Percentiles rank a stretch among this genome's conserved stretches.
These are phyloP conservation scores for Rhodocollybia butyracea DNA, from an alignment of 768 basidiomycete species.

Conservation along the genomic window DNA sequence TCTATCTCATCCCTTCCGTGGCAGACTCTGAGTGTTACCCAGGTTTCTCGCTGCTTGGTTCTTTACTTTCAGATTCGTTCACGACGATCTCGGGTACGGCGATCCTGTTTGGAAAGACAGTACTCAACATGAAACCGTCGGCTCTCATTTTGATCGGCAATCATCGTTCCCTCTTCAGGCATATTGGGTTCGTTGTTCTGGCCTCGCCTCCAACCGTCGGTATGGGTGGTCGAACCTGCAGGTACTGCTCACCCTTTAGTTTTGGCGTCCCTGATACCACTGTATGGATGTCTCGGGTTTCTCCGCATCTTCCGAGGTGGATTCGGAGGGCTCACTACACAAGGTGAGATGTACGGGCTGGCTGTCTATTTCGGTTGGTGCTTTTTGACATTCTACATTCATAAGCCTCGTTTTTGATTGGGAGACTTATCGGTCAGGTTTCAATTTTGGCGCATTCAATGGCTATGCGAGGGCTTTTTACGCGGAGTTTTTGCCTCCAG, in stretches of 20 bases:
- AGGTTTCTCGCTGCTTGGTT: slow-evolving; percentile 96
- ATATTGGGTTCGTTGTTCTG: slow-evolving; percentile 83
- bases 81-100: slow-evolving; percentile 92
- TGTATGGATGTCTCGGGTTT: slow-evolving; percentile 85
- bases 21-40: too few species aligned
- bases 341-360: slow-evolving; percentile 81
- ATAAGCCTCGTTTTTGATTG: too few species aligned
- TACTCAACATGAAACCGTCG: slow-evolving; percentile 74
- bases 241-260: slow-evolving; percentile 61
- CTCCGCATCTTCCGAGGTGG: slow-evolving; percentile 43
- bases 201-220: slow-evolving; percentile 65
- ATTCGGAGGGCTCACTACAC: slow-evolving; percentile 76
- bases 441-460: slow-evolving; percentile 88
- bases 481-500: slow-evolving; percentile 80
- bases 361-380: slow-evolving; percentile 85
- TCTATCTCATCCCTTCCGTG: too few species aligned
- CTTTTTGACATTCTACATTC: too few species aligned
- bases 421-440: slow-evolving; percentile 42
- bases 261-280: slow-evolving; percentile 63
- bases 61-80: slow-evolving; percentile 87
- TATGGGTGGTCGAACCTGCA: slow-evolving; percentile 62
- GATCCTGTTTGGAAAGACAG: slow-evolving; percentile 88
- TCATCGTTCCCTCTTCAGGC: slow-evolving; percentile 73
- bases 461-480: slow-evolving; percentile 86
- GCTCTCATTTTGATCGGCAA: slow-evolving; percentile 77